Evolutionary conservation across 1,284 basidiomycete species (phyloP).

Genomic region (Apiotrichum montevideense): DNA sequence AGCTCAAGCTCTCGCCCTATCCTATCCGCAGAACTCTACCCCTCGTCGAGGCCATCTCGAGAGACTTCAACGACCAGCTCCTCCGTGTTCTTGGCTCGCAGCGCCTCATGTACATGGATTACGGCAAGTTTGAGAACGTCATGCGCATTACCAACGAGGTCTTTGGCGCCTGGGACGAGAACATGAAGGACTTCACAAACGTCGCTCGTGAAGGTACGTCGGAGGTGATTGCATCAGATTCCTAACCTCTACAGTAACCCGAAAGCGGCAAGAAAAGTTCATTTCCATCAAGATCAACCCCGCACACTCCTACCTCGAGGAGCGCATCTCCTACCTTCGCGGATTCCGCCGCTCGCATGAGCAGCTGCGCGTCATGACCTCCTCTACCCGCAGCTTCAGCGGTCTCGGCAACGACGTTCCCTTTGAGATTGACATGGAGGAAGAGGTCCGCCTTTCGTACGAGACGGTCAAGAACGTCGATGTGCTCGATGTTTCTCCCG

Average conservation of each 20-base stretch:
- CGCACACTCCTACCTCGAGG: slow-evolving; percentile 86
- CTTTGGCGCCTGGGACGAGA: slow-evolving; percentile 93
- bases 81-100: slow-evolving; percentile 84
- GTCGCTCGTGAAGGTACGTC: slow-evolving; percentile 68
- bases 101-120: slow-evolving; percentile 86
- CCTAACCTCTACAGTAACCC: slow-evolving; percentile 54
- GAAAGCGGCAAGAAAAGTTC: slow-evolving; percentile 87
- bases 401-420: slow-evolving; percentile 59
- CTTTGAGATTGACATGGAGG: slow-evolving; percentile 84
- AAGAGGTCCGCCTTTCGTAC: slow-evolving; percentile 90
- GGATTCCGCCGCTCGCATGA: slow-evolving; percentile 97
- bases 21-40: slow-evolving; percentile 91
- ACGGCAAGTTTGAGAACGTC: slow-evolving; percentile 84
- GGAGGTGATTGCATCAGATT: no score
- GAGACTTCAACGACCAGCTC: slow-evolving; percentile 92
- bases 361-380: slow-evolving; percentile 94
- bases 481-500: slow-evolving; percentile 85
- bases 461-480: slow-evolving; percentile 94
- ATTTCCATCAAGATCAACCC: slow-evolving; percentile 94
- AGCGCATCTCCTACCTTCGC: slow-evolving; percentile 76
- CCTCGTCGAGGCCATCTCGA: slow-evolving; percentile 94
- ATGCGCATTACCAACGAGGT: slow-evolving; percentile 71
- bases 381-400: slow-evolving; percentile 79
- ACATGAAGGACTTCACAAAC: slow-evolving; percentile 96
- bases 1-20: slow-evolving; percentile 90